Base-by-base conservation (phyloP, 2,329 filamentous ascomycete genomes). In the Nothopassalora personata region DNA sequence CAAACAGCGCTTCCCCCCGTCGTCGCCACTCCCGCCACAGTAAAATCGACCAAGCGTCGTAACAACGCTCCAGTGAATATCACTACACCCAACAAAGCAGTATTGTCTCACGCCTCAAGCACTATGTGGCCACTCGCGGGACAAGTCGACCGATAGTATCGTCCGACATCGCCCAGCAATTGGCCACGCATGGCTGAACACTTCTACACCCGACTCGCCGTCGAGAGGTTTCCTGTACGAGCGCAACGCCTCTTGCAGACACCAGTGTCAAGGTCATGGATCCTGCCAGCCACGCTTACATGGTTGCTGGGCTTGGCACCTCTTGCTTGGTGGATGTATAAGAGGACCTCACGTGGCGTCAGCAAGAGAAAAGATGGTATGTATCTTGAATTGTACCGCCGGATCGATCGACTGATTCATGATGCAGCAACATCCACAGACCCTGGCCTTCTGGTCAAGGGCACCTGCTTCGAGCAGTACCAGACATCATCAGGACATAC, bases 371-470 rank as follows among this genome's bases (percentile, higher is more conserved):
- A 52, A 28, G 54, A 58, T 36, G 61, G 61, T 64, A 56, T 48
- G 54, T 55, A 23, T 7, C 11, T 31, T 27, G 15, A 33, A 18
- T 28, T 13, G 28, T 11, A 33, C 49, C 56, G 61, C 59, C 31
- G 43, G 39, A 4, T 31, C 28, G 18, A 52, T 13, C 53, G 57
- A 34, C 59, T 56, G 23, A 51, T 30, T 27, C 18, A 13, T 4
- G 19, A 10, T 23, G 19, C 53, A 66, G 64, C 61, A 23, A 50
- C 54, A 15, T 59, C 59, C 18, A 87, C 84, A 27, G 91, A 97
- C 69, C 91, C 92, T 31, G 81, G 86, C n/a, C 80, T 97, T 11
- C 80, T 97, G 60, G 87, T 82, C 72, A 88, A 91, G 67, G 82
- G 93, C 73, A 91, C 90, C 13, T 80, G 83, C 43, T 81, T 88